Evolutionary conservation across 371 early-diverging fungal genomes (phyloP).

Genomic region (Mucor ambiguus): DNA sequence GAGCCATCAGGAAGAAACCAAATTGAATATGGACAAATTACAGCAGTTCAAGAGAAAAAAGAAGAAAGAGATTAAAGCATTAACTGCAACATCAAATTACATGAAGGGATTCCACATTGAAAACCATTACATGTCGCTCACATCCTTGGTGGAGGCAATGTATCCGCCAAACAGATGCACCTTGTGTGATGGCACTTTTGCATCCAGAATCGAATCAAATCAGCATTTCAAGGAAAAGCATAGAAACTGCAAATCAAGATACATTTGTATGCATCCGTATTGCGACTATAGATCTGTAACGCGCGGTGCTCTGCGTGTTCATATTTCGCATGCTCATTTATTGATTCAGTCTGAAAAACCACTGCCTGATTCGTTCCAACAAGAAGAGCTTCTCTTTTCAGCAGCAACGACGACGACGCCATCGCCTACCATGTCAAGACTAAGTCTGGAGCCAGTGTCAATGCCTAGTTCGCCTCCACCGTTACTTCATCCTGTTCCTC

Average conservation of each 20-base stretch:
- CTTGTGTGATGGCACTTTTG: conserved; percentile 24
- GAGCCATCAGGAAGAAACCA: not conserved
- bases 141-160: conserved; percentile 31
- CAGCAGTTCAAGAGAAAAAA: conserved; percentile 8
- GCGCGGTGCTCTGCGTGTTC: conserved; percentile 33
- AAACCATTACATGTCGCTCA: conserved; percentile 28
- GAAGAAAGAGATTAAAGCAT: conserved; percentile 10
- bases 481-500: not conserved
- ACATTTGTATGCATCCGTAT: conserved; percentile 37
- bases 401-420: not conserved
- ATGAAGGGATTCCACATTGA: conserved; percentile 22
- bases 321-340: conserved; percentile 29
- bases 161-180: conserved; percentile 38
- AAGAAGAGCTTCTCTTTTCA: not conserved
- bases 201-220: conserved; percentile 19
- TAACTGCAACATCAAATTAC: conserved; percentile 11
- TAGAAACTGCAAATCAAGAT: conserved; percentile 21
- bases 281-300: conserved; percentile 28
- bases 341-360: conserved; percentile 5
- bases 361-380: not conserved
- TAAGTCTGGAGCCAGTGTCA: not conserved
- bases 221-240: conserved; percentile 26
- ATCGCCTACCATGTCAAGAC: not conserved
- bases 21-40: not conserved
- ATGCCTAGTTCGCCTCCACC: not conserved